These are phyloP conservation scores for Exserohilum rostratum DNA, from an alignment of 2,329 filamentous ascomycete genomes.

Conservation along the genomic window DNA sequence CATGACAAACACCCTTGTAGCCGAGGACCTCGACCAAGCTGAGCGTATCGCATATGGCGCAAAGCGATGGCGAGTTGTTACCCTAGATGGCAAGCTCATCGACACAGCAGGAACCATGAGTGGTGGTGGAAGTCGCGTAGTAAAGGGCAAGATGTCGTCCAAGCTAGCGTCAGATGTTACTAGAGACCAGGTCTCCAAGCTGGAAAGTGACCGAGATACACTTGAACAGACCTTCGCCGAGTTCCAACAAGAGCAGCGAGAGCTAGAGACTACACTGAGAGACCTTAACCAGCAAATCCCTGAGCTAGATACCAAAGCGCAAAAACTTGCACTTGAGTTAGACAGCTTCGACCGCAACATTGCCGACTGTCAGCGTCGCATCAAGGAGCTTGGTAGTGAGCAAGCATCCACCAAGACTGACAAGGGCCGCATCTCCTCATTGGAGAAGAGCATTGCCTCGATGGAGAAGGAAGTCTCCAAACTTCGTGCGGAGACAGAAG, in stretches of 20 bases:
- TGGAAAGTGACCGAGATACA: constrained; percentile 84
- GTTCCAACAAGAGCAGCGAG: constrained; percentile 82
- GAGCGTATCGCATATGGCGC: constrained; percentile 96
- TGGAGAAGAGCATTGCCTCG: constrained; percentile 79
- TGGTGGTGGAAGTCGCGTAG: constrained; percentile 88
- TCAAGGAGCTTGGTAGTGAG: constrained; percentile 82
- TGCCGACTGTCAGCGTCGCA: constrained; percentile 79
- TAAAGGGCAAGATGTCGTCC: constrained; percentile 94
- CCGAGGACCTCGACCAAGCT: constrained; percentile 89
- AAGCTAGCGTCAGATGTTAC: constrained; percentile 87
- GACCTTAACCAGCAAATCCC: constrained; percentile 80
- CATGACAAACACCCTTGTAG: constrained; percentile 92
- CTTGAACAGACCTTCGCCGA: constrained; percentile 82
- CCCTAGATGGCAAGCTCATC: constrained; percentile 91
- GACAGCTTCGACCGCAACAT: constrained; percentile 86
- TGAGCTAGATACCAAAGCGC: constrained; percentile 83
- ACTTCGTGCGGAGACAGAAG: constrained; percentile 83
- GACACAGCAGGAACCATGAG: constrained; percentile 99
- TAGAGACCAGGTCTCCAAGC: constrained; percentile 85
- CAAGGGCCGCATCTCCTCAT: constrained; percentile 70
- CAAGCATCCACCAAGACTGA: constrained; percentile 82
- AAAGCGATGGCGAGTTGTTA: constrained; percentile 94
- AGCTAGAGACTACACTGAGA: constrained; percentile 75
- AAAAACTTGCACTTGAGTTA: constrained; percentile 87
- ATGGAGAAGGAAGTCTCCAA: constrained; percentile 80